These are phyloP conservation scores for Glutinoglossum americanum DNA, from an alignment of 495 filamentous ascomycete genomes.

Conservation along the genomic window DNA sequence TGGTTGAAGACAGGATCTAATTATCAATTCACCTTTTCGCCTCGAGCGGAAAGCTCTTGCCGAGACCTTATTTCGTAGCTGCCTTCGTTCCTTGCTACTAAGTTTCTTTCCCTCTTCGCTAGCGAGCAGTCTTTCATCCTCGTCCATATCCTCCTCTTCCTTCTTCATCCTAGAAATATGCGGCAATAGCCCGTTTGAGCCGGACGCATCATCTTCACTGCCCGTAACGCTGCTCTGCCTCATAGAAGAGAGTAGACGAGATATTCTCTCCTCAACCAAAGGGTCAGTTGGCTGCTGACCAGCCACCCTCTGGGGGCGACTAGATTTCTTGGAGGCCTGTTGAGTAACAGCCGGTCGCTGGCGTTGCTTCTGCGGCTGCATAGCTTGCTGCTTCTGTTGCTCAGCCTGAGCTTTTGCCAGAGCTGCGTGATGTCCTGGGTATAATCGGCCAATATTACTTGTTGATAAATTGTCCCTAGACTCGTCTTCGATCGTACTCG, in stretches of 20 bases:
- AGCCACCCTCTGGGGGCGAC: conserved; percentile 23
- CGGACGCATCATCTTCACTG: conserved; percentile 24
- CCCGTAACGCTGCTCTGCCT: conserved; percentile 37
- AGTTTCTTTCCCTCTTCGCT: conserved; percentile 97
- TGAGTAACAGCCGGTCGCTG: conserved; percentile 12
- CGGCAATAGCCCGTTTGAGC: conserved; percentile 22
- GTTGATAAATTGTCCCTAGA: conserved; percentile 19
- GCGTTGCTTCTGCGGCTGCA: conserved; percentile 31
- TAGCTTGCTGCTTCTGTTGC: conserved; percentile 35
- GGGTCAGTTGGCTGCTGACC: conserved; percentile 31
- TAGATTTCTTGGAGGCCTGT: conserved; percentile 9
- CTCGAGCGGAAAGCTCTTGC: conserved; percentile 87
- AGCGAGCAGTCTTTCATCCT: conserved; percentile 78
- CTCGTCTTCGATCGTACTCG: conserved; percentile 39
- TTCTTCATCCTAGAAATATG: conserved; percentile 45
- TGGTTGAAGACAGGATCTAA: not conserved
- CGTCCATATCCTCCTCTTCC: conserved; percentile 95
- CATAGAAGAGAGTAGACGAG: conserved; percentile 67
- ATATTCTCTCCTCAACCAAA: conserved; percentile 66
- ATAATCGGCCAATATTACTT: conserved; percentile 46
- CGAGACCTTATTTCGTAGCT: conserved; percentile 94
- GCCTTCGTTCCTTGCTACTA: conserved; percentile 78
- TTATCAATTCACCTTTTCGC: conserved; percentile 58
- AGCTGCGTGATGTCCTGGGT: conserved; percentile 75
- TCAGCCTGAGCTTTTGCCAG: conserved; percentile 54